Evolutionary conservation across 257 asterid genomes (phyloP), one percentile per base, ranked within the genome.

Genomic region (Solanum virginianum): DNA sequence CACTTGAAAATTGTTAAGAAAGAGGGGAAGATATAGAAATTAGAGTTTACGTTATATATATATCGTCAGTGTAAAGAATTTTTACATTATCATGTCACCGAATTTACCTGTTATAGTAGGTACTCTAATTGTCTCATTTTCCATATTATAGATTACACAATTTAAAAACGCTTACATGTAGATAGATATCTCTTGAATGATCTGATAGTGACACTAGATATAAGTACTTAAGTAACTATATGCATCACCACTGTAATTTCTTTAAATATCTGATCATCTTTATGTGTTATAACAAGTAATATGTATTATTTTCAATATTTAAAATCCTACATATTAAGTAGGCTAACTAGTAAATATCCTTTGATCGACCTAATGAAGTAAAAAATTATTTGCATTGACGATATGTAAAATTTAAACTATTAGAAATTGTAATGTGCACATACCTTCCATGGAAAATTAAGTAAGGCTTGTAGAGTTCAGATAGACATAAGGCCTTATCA

Each of bases 391-490:
- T n/a, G n/a, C n/a, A n/a, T n/a, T n/a, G n/a, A n/a, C n/a, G n/a
- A n/a, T n/a, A n/a, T n/a, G n/a, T n/a, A n/a, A n/a, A n/a, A n/a
- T n/a, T n/a, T n/a, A n/a, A n/a, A n/a, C n/a, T n/a, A n/a, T n/a
- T n/a, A n/a, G n/a, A n/a, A n/a, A n/a, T n/a, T n/a, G n/a, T n/a
- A n/a, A n/a, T n/a, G n/a, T n/a, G n/a, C n/a, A n/a, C n/a, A 4
- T 92, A 90, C 97, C 90, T 89, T 80, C 90, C 94, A 62, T 91
- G 80, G 17, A 87, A 92, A 84, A 93, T 89, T 85, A 90, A 43
- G 79, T 92, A 93, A 6, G 93, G 92, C 36, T 69, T 69, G 88
- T 93, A 93, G 10, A 91, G 88, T 92, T 32, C 5, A 32, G 39
- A 32, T 32, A 32, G 5, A 32, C 39, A 5, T 32, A 32, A 2